Evolutionary conservation across 2,329 filamentous ascomycete genomes (phyloP).

Genomic region (Cordyceps farinosa): DNA sequence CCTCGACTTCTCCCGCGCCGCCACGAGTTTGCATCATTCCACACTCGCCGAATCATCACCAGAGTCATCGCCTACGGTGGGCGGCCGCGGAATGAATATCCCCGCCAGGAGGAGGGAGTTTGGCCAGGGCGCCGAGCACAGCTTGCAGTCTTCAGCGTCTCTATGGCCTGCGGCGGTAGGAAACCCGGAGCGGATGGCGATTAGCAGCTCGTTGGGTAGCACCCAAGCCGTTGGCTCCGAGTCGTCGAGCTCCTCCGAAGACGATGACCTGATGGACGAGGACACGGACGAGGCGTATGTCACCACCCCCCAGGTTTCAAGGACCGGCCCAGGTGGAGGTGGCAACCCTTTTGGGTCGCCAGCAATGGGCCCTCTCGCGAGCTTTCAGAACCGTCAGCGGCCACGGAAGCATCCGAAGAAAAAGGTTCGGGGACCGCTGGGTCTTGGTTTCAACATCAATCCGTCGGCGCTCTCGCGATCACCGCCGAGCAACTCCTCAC

Average conservation of each 20-base stretch:
- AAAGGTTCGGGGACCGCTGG: constrained; percentile 47
- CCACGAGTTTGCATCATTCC: constrained; percentile 92
- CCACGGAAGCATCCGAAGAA: constrained; percentile 64
- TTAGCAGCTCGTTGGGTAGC: constrained; percentile 77
- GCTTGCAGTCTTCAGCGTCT: constrained; percentile 51
- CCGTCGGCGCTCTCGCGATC: constrained; percentile 61
- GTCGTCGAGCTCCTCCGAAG: constrained; percentile 69
- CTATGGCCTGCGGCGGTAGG: constrained; percentile 70
- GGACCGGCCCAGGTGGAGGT: not conserved
- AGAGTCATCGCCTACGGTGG: constrained; percentile 81
- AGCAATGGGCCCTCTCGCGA: constrained; percentile 60
- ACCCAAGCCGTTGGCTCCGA: constrained; percentile 71
- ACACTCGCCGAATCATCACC: constrained; percentile 87
- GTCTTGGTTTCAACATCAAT: constrained; percentile 48
- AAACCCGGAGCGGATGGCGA: constrained; percentile 64
- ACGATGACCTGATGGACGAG: constrained; percentile 68
- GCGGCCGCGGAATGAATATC: constrained; percentile 60
- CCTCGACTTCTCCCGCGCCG: constrained; percentile 88
- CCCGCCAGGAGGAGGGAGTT: constrained; percentile 51
- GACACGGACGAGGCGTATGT: constrained; percentile 77
- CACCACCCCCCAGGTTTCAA: constrained; percentile 72
- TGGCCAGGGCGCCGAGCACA: constrained; percentile 52
- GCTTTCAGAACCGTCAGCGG: constrained; percentile 75
- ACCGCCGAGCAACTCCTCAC: constrained; percentile 56
- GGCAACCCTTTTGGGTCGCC: constrained; percentile 18